Base-by-base conservation (phyloP, 2,329 filamentous ascomycete genomes). In the Alternaria sp. region DNA sequence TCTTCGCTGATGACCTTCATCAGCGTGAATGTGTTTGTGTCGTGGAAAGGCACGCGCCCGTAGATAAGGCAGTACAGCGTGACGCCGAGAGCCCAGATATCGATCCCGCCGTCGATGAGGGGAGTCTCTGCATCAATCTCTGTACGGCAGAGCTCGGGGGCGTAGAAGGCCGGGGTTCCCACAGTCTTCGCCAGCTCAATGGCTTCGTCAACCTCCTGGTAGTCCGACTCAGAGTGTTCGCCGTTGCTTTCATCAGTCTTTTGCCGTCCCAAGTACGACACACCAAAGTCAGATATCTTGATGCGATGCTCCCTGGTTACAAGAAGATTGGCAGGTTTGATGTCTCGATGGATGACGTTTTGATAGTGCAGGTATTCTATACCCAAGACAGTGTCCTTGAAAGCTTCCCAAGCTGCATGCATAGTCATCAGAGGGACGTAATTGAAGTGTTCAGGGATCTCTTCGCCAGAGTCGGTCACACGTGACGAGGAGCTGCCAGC, bases 251-350 rank as follows among this genome's bases (percentile, higher is more conserved):
- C 92, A 50, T 97, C 93, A 43, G 92, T 87, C 61, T 94, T 91
- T 2, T 93, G 93, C 54, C 93, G 89, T 26, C 96, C 96, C 66
- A 99, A 93, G 79, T 98, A 99, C 1, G 96, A 99, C 2, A 99
- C 96, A 30, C 96, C 96, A 82, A 99, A 99, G 76, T 99, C 96
- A 6, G 96, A 98, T 64, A 99, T 99, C 84, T 99, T 99, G 75
- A 97, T 93, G 13, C 91, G 89, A 71, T 94, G 90, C 67, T 93
- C 91, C 71, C 84, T 89, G 54, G 93, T 96, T 84, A 95, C 93
- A 7, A 99, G 85, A 7, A 99, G 86, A 77, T 98, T 98, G 40
- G 95, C 94, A 17, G 84, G 84, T 68, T 85, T 85, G 76, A 85
- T 85, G 67, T 85, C 83, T 46, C 83, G 81, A 64, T 85, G 83